Conservation (phyloP, 2,329 filamentous ascomycete species). For the Chlorencoelia australis region DNA sequence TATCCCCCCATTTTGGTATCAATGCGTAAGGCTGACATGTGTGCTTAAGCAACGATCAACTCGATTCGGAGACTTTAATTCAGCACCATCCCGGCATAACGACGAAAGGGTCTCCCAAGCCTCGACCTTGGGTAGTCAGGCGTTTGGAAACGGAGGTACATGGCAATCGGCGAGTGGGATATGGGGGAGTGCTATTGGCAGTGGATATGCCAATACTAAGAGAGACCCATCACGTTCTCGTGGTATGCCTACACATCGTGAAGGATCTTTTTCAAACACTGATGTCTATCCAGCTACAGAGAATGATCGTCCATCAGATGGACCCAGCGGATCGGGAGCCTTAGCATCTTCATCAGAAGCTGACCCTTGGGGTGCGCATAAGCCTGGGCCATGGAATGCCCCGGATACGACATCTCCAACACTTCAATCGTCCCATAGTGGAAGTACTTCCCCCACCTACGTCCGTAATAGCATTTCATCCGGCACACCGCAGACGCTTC, state of each 20-base stretch:
- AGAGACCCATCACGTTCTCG: slow-evolving; percentile 36
- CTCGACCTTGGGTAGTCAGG: slow-evolving; percentile 30
- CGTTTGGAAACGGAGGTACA: slow-evolving; percentile 33
- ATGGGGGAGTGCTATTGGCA: slow-evolving; percentile 40
- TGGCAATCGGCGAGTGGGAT: slow-evolving; percentile 34
- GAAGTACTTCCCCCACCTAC: slow-evolving; percentile 49
- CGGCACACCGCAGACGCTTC: slow-evolving; percentile 26
- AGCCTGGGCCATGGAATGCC: slow-evolving; percentile 48
- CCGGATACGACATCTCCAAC: slow-evolving; percentile 36
- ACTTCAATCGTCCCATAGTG: slow-evolving; percentile 35
- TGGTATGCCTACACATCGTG: slow-evolving; percentile 33
- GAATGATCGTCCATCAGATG: slow-evolving; percentile 35
- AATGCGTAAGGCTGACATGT: slow-evolving; percentile 16
- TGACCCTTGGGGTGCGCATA: slow-evolving; percentile 47
- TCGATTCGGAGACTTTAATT: slow-evolving; percentile 32
- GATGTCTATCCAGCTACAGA: slow-evolving; percentile 24
- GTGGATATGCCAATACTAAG: slow-evolving; percentile 36
- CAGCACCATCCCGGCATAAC: slow-evolving; percentile 22
- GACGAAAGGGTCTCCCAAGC: slow-evolving; percentile 29
- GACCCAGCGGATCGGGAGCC: slow-evolving; percentile 58
- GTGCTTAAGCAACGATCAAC: slow-evolving; percentile 21
- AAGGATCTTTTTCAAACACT: slow-evolving; percentile 14
- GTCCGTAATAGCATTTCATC: slow-evolving; percentile 38
- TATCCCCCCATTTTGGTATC: slow-evolving; percentile 19
- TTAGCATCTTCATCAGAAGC: slow-evolving; percentile 59